Conservation (phyloP, 2,329 filamentous ascomycete species). For the Tolypocladium tropicale region DNA sequence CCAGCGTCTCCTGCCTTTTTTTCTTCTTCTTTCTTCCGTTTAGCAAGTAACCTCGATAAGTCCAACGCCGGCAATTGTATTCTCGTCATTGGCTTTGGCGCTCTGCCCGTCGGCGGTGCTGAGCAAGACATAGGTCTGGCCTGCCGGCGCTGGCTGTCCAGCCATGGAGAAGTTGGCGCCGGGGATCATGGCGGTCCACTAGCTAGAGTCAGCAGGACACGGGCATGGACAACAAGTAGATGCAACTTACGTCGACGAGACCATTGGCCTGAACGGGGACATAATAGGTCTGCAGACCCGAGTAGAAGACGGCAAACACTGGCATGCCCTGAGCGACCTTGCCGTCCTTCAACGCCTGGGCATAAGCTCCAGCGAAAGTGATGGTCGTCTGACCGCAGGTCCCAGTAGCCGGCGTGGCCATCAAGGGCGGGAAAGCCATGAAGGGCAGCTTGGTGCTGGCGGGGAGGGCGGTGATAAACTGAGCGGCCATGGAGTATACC, state of each 20-base stretch:
- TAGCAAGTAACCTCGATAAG: conserved; percentile 16
- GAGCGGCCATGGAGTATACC: conserved; percentile 54
- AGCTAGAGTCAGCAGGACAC: not conserved
- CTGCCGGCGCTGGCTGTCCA: conserved; percentile 7
- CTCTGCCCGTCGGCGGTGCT: conserved; percentile 19
- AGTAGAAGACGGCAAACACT: conserved; percentile 7
- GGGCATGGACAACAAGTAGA: not conserved
- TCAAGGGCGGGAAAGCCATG: conserved; percentile 42
- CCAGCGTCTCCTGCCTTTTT: not conserved
- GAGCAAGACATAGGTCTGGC: conserved; percentile 25
- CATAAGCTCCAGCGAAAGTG: conserved; percentile 3
- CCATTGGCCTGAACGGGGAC: not conserved
- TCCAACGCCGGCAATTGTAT: conserved; percentile 22
- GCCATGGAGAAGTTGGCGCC: conserved; percentile 2
- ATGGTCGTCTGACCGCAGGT: not conserved
- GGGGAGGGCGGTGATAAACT: conserved; percentile 51
- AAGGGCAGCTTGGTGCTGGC: conserved; percentile 45
- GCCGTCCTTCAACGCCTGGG: conserved; percentile 1
- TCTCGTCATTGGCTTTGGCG: conserved; percentile 16
- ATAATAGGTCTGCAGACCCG: conserved; percentile 11
- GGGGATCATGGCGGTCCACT: conserved; percentile 9
- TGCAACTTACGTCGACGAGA: not conserved
- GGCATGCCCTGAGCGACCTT: not conserved
- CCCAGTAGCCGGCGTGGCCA: not conserved
- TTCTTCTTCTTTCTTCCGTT: not conserved